Evolutionary conservation across 768 basidiomycete genomes (phyloP), one percentile per base, ranked within the genome.

Genomic region (Hericium erinaceus): DNA sequence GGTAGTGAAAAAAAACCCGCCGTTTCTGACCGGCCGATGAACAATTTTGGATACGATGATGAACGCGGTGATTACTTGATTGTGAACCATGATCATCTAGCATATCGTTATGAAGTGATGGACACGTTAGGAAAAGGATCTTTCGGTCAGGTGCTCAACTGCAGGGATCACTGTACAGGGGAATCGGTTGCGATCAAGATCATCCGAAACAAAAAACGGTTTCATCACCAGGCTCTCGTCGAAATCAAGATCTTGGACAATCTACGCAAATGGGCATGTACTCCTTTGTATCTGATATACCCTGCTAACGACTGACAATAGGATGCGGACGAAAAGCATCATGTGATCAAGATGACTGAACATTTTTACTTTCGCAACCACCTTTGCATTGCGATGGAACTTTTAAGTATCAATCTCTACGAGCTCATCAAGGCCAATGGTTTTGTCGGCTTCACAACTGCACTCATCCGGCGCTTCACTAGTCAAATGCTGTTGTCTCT

Each of bases 351-450:
- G 71, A 98, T 98, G 92, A 94, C 88, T 0, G 95, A 98, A 66
- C 86, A 95, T 68, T 99, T 99, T 73, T 95, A 95, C 71, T 99
- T 98, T 82, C 84, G 97, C 60, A 88, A 86, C 59, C 97, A 99
- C 71, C 79, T 99, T 12, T 99, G 97, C 73, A 98, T 99, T 62
- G 95, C 95, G 9, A 98, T 93, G 82, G 97, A 99, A 70, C 75
- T 98, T 41, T 79, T 99, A 60, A 98, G 95, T 70, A 98, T 98
- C 74, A 99, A 99, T 72, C 77, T 99, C 49, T 99, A 98, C 73
- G 97, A 99, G 73, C 76, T 99, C 60, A 98, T 99, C 77, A 99
- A 99, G 73, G 95, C 95, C 13, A 98, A 99, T 70, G 92, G 91
- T 60, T 98, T 98, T 64, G 90, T 89, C 52, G 97, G 97, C n/a